phyloP scores from a whole-genome alignment of 2,329 filamentous ascomycete genomes.

The Arthrinium phaeospermum region DNA sequence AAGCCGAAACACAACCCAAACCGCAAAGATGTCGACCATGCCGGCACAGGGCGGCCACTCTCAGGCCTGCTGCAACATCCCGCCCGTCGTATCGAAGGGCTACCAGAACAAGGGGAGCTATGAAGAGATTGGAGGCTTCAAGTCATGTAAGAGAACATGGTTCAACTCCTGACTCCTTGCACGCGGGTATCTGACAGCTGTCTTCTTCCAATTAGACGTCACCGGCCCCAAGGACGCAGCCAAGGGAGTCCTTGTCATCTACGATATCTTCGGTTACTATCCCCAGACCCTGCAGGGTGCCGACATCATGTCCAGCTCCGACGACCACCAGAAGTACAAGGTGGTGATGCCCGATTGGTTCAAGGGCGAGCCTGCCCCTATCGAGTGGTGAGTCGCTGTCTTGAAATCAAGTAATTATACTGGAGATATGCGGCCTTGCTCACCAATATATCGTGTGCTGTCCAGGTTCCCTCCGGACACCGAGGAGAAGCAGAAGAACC shows the following conservation, averaged over 20 bases:
- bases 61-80: constrained; percentile 63
- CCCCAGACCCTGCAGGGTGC: constrained; percentile 73
- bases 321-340: constrained; percentile 71
- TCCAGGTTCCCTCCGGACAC: constrained; percentile 66
- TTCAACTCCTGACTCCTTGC: not conserved
- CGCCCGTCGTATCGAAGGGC: constrained; percentile 60
- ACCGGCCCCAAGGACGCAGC: constrained; percentile 52
- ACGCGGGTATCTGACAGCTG: not conserved
- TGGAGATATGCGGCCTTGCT: not conserved
- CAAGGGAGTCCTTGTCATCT: constrained; percentile 67
- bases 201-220: constrained; percentile 46
- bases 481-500: constrained; percentile 65
- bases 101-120: constrained; percentile 63
- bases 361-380: constrained; percentile 69
- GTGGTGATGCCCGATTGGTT: constrained; percentile 96
- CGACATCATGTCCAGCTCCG: constrained; percentile 65
- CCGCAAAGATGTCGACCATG: constrained; percentile 54
- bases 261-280: constrained; percentile 76
- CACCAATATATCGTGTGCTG: not conserved
- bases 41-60: constrained; percentile 59
- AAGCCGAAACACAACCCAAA: constrained; percentile 9
- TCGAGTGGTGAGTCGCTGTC: constrained; percentile 49
- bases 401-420: not conserved
- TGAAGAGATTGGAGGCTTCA: constrained; percentile 60
- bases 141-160: constrained; percentile 49